These are phyloP conservation scores for Gossypium gossypioides DNA, from an alignment of 441 rosid genomes.

Conservation along the genomic window DNA sequence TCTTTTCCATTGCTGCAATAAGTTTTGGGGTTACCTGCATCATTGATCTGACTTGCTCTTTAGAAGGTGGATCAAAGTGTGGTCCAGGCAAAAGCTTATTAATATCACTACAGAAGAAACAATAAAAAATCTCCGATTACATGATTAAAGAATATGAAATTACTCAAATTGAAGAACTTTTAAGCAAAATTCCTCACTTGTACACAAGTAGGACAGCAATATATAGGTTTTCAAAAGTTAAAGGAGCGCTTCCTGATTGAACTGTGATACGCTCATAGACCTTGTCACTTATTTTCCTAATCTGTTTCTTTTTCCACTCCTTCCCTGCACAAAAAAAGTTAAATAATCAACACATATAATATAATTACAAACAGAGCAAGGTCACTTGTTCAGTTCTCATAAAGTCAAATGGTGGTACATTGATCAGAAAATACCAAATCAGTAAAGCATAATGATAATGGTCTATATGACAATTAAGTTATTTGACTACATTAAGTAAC, in stretches of 20 bases:
- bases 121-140: not conserved
- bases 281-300: conserved; percentile 51
- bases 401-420: not conserved
- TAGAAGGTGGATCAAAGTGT: conserved; percentile 90
- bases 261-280: conserved; percentile 44
- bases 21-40: conserved; percentile 38
- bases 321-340: conserved; percentile 38
- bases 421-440: no score
- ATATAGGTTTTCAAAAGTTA: conserved; percentile 71
- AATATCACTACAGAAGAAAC: conserved; percentile 46
- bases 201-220: conserved; percentile 72
- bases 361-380: not conserved
- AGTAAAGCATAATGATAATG: no score
- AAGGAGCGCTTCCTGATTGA: conserved; percentile 42
- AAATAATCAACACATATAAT: not conserved
- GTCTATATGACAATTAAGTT: not conserved
- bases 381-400: no score
- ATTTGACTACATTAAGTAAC: not conserved
- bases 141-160: not conserved
- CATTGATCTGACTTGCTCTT: conserved; percentile 43
- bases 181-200: conserved; percentile 39
- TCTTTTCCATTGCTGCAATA: not conserved
- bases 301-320: conserved; percentile 68
- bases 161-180: not conserved
- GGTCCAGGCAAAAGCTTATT: conserved; percentile 87